Evolutionary conservation across 2,329 filamentous ascomycete genomes (phyloP).

Genomic region (Apiospora rasikravindrae): DNA sequence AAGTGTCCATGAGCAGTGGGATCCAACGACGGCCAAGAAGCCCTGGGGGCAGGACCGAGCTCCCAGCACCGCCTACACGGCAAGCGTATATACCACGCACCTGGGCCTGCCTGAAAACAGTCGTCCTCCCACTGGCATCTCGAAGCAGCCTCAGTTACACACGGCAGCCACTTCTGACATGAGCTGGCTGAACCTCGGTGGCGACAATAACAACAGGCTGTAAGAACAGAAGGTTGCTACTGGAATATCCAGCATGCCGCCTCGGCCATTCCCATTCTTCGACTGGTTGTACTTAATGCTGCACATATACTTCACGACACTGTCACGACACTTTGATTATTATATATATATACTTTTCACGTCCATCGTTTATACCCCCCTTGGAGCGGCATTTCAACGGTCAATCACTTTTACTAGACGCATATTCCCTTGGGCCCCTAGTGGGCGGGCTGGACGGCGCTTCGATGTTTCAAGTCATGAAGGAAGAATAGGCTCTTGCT

Average conservation of each 20-base stretch:
- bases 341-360: background rate
- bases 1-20: slow-evolving; percentile 64
- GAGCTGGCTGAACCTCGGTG: slow-evolving; percentile 80
- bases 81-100: slow-evolving; percentile 49
- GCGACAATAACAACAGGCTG: slow-evolving; percentile 34
- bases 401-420: slow-evolving; percentile 8
- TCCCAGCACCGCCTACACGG: slow-evolving; percentile 57
- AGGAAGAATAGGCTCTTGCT: background rate
- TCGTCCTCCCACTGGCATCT: slow-evolving; percentile 44
- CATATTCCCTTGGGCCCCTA: slow-evolving; percentile 13
- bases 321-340: slow-evolving; percentile 15
- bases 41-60: slow-evolving; percentile 57
- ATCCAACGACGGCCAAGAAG: slow-evolving; percentile 49
- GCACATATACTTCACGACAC: slow-evolving; percentile 17
- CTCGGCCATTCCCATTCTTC: background rate
- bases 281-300: background rate
- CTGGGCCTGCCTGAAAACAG: slow-evolving; percentile 40
- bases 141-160: slow-evolving; percentile 55
- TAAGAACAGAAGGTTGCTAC: slow-evolving; percentile 13
- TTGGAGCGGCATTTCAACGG: slow-evolving; percentile 6
- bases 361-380: slow-evolving; percentile 10
- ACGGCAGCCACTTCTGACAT: slow-evolving; percentile 66
- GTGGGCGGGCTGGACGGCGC: slow-evolving; percentile 12
- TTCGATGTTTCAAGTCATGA: background rate
- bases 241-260: no score